Evolutionary conservation across 2,329 filamentous ascomycete genomes (phyloP), one percentile per base, ranked within the genome.

Genomic region (Talaromyces sp.): DNA sequence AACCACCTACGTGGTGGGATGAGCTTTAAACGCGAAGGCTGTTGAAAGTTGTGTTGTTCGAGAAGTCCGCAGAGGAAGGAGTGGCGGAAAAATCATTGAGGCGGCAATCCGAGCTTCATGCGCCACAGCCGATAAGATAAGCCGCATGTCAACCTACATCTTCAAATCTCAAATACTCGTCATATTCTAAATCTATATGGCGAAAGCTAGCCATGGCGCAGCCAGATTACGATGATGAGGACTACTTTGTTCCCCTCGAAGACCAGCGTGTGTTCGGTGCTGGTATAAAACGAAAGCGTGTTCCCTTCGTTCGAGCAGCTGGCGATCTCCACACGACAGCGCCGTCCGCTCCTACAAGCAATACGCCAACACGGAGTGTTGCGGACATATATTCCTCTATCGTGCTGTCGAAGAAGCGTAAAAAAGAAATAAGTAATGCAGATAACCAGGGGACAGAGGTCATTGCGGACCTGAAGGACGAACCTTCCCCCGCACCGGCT

Each of bases 221-320:
- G 59, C 13, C 37, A 60, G 63, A 66, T 27, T 68, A 76, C 72
- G 83, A 85, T 24, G 84, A 86, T 41, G 82, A 88, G 50, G 82
- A 82, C 50, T 88, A 88, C 66, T 84, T 83, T 19, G 77, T 84
- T 2, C 86, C 87, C 0, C 78, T 87, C 4, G 80, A 83, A 67
- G 82, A 87, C 66, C 86, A 88, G 70, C 82, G 83, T 13, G 82
- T 84, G 64, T 89, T 88, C 68, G 85, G 85, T 50, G 84, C 86
- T 13, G 86, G 87, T n/a, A 82, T 89, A 61, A 86, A 85, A 72
- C 81, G 85, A 69, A 87, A 85, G 76, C 81, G 78, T 61, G 83
- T 90, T 50, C 79, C 81, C 6, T 90, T 90, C 72, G 84, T 90
- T 14, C 80, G 83, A 22, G 82, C 85, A 22, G 77, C 79, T 64